Conservation (phyloP, 2,329 filamentous ascomycete genomes). For the Penicillium sp. region DNA sequence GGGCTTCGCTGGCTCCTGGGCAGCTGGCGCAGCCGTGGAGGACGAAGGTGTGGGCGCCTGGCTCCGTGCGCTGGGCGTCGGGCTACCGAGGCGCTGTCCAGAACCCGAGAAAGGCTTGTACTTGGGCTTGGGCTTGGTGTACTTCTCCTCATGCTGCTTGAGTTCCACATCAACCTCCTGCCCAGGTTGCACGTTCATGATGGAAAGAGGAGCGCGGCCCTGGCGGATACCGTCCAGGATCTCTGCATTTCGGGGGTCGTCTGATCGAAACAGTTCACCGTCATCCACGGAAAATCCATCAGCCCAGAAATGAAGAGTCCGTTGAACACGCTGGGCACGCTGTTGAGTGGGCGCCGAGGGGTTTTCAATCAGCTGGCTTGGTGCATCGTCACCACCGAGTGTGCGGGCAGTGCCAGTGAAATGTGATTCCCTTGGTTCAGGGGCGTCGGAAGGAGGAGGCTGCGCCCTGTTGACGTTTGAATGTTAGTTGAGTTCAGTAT, state of each 20-base stretch:
- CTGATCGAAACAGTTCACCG: conserved; percentile 60
- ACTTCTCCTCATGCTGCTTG: conserved; percentile 63
- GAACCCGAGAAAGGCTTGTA: conserved; percentile 62
- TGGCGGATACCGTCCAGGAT: conserved; percentile 63
- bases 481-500: not conserved
- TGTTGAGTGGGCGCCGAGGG: conserved; percentile 44
- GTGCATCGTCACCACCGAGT: conserved; percentile 63
- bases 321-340: conserved; percentile 52
- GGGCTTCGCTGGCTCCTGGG: conserved; percentile 38
- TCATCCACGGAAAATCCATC: conserved; percentile 67
- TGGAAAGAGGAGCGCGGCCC: conserved; percentile 60
- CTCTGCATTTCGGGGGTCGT: conserved; percentile 61
- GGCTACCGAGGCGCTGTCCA: conserved; percentile 62
- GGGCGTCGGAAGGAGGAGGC: conserved; percentile 42
- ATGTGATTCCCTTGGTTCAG: conserved; percentile 41
- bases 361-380: conserved; percentile 56
- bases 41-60: conserved; percentile 33
- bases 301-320: conserved; percentile 63
- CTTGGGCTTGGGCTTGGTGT: conserved; percentile 61
- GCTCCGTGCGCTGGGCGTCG: conserved; percentile 54
- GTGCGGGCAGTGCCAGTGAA: conserved; percentile 63
- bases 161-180: conserved; percentile 66
- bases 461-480: conserved; percentile 27
- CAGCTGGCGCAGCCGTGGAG: conserved; percentile 19
- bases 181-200: conserved; percentile 61